These are phyloP conservation scores for Claviceps fusiformis DNA, from an alignment of 2,329 filamentous ascomycete species.

Conservation along the genomic window DNA sequence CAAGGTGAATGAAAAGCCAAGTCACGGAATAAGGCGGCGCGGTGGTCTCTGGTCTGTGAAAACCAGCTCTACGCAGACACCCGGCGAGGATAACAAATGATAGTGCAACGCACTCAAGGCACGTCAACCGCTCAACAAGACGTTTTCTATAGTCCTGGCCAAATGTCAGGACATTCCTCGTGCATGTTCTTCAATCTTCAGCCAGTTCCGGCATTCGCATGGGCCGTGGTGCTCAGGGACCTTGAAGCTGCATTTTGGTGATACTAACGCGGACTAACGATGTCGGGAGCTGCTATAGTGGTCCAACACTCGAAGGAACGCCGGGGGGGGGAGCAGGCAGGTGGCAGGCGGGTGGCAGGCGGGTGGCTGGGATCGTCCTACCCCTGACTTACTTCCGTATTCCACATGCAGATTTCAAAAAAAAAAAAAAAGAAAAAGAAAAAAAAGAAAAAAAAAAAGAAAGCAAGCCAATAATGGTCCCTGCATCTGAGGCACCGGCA, in stretches of 20 bases:
- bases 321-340: neutral
- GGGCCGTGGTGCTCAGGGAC: neutral
- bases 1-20: neutral
- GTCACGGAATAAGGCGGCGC: neutral
- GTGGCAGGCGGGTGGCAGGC: neutral
- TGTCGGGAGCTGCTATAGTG: neutral
- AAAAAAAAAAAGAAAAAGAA: too few relatives aligned
- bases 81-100: constrained; percentile 13
- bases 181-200: neutral
- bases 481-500: neutral
- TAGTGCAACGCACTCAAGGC: constrained; percentile 6
- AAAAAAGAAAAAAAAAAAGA: too few relatives aligned
- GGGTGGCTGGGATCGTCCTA: neutral
- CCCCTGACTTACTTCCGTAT: too few relatives aligned
- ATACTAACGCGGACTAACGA: constrained; percentile 1
- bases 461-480: neutral
- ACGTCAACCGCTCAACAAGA: neutral
- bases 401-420: too few relatives aligned
- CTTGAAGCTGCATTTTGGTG: neutral
- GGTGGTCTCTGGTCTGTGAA: neutral
- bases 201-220: neutral
- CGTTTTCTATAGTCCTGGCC: too few relatives aligned
- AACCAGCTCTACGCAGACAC: constrained; percentile 15
- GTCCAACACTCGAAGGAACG: too few relatives aligned
- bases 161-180: neutral